Evolutionary conservation across 2,329 filamentous ascomycete species (phyloP).

Genomic region (Cryphonectria carpinicola): DNA sequence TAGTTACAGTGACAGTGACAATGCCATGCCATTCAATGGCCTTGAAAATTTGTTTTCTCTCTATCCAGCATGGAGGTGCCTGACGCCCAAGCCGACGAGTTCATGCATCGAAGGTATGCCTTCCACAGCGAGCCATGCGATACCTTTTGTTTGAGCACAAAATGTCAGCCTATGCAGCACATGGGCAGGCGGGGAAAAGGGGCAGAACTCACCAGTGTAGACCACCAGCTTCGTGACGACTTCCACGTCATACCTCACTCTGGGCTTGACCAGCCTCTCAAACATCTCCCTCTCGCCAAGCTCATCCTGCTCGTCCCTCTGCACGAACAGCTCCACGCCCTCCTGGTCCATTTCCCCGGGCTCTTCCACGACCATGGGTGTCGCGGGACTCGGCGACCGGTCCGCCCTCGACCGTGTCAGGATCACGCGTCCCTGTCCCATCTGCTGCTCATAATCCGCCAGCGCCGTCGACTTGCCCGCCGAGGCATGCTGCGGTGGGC

Average conservation of each 20-base stretch:
- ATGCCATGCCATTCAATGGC: neutral
- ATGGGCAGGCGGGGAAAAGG: neutral
- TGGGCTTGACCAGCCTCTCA: slow-evolving; percentile 77
- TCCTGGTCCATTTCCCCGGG: slow-evolving; percentile 37
- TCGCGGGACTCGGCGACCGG: slow-evolving; percentile 32
- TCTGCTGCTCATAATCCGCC: slow-evolving; percentile 72
- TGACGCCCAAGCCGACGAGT: slow-evolving; percentile 55
- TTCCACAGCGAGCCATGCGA: slow-evolving; percentile 80
- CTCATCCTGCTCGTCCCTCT: slow-evolving; percentile 49
- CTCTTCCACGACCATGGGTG: slow-evolving; percentile 24
- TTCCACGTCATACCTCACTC: slow-evolving; percentile 97
- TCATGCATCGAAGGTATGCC: slow-evolving; percentile 76
- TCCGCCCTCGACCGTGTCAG: slow-evolving; percentile 34
- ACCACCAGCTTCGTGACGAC: slow-evolving; percentile 96
- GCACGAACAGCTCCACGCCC: slow-evolving; percentile 33
- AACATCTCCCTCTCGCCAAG: slow-evolving; percentile 80
- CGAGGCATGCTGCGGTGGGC: slow-evolving; percentile 40
- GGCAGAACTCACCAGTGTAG: slow-evolving; percentile 72
- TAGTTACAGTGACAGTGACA: neutral
- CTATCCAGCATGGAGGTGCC: slow-evolving; percentile 38
- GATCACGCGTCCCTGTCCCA: slow-evolving; percentile 66
- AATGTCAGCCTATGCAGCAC: neutral
- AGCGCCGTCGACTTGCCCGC: slow-evolving; percentile 43
- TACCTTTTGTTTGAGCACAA: slow-evolving; percentile 56
- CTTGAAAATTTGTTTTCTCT: neutral